A percentile compares a stretch with the other conserved stretches of the same genome.
Evolutionary conservation across 768 basidiomycete species (phyloP).

Genomic region (Tulasnella sp.): DNA sequence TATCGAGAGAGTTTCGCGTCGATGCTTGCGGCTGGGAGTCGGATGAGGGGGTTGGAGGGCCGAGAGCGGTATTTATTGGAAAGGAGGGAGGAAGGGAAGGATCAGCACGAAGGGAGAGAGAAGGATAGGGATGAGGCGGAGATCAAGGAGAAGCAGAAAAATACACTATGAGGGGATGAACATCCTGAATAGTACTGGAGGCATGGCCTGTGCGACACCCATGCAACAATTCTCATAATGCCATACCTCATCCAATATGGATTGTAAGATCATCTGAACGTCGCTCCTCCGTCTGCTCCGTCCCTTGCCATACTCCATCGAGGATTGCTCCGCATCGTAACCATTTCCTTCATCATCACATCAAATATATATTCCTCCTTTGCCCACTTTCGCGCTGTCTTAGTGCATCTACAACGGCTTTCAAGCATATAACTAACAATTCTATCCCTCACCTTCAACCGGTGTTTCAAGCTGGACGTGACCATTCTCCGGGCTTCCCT

Average conservation of each 20-base stretch:
- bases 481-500: slow-evolving; percentile 66
- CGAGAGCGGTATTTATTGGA: neutral
- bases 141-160: neutral
- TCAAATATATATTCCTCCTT: neutral
- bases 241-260: slow-evolving; percentile 7
- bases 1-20: no score
- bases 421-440: slow-evolving; percentile 61
- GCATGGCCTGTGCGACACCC: neutral
- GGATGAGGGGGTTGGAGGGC: neutral
- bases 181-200: neutral
- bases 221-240: neutral
- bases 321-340: slow-evolving; percentile 4
- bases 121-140: neutral
- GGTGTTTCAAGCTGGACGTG: slow-evolving; percentile 64
- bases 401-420: slow-evolving; percentile 27
- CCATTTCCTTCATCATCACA: slow-evolving; percentile 8
- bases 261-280: slow-evolving; percentile 15
- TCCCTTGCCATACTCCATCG: neutral
- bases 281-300: neutral
- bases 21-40: neutral
- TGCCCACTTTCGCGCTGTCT: neutral
- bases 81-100: neutral
- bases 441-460: slow-evolving; percentile 56
- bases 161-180: no score
- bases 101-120: neutral